A percentile compares a stretch with the other conserved stretches of the same genome.
These are phyloP conservation scores for Colletotrichum trifolii DNA, from an alignment of 2,329 filamentous ascomycete species.

Conservation along the genomic window DNA sequence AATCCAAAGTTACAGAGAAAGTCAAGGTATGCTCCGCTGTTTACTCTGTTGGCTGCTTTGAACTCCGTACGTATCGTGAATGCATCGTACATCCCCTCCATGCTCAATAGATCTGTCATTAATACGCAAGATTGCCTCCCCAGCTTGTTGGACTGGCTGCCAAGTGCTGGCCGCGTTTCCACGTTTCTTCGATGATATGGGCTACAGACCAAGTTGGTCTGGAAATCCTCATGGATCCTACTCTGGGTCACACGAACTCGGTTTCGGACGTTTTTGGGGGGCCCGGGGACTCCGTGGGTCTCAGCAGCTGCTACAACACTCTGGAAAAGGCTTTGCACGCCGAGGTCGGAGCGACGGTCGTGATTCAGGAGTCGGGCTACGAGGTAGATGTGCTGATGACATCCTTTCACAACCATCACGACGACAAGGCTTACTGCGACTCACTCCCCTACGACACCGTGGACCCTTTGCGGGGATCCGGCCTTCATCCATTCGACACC, in stretches of 20 bases:
- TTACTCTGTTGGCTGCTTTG: neutral
- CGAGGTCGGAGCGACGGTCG: conserved; percentile 45
- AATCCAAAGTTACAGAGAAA: conserved; percentile 43
- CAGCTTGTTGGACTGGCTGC: conserved; percentile 51
- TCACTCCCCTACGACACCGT: conserved; percentile 26
- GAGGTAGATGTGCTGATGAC: conserved; percentile 48
- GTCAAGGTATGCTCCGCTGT: conserved; percentile 41
- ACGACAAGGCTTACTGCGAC: conserved; percentile 22
- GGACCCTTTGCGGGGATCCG: conserved; percentile 44
- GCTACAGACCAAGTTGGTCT: conserved; percentile 52
- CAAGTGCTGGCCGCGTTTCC: conserved; percentile 47
- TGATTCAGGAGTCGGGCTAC: conserved; percentile 46
- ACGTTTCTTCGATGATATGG: conserved; percentile 51
- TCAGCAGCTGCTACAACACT: conserved; percentile 44
- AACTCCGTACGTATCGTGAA: no score
- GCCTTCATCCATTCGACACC: conserved; percentile 51
- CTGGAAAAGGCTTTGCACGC: conserved; percentile 43
- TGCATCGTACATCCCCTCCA: no score
- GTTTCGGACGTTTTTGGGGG: conserved; percentile 40
- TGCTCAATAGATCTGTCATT: no score
- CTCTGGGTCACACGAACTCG: conserved; percentile 12
- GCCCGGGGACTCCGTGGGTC: conserved; percentile 41
- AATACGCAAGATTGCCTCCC: no score
- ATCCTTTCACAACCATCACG: conserved; percentile 39
- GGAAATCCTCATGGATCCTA: conserved; percentile 46